phyloP scores from a whole-genome alignment of 1,139 yeast species.

The Meyerozyma smithsonii region DNA sequence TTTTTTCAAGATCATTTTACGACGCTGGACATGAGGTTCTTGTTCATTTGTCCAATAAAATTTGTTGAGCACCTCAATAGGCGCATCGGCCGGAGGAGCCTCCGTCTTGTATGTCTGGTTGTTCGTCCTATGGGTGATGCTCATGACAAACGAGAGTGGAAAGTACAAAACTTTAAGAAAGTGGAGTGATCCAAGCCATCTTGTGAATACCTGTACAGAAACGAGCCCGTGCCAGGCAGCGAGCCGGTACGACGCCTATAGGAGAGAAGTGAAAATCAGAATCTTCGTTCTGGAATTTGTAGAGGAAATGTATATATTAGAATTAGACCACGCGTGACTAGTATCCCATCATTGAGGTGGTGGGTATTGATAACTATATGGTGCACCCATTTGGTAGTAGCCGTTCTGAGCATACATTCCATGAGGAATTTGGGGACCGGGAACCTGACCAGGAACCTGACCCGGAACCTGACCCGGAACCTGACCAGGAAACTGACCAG shows the following conservation, averaged over 20 bases:
- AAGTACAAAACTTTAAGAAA: background rate
- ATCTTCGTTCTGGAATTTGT: no score
- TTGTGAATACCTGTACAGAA: background rate
- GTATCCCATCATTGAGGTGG: background rate
- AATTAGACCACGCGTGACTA: background rate
- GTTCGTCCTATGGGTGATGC: conserved; percentile 33
- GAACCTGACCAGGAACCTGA: background rate
- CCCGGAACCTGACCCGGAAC: background rate
- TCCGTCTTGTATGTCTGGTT: conserved; percentile 31
- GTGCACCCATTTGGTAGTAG: background rate
- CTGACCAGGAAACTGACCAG: background rate
- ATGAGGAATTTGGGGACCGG: background rate
- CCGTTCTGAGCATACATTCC: background rate
- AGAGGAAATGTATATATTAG: no score
- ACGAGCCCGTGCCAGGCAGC: background rate
- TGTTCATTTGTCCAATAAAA: conserved; percentile 80
- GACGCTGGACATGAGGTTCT: conserved; percentile 76
- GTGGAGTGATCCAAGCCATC: background rate
- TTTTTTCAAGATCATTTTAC: conserved; percentile 66
- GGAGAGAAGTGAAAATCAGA: no score
- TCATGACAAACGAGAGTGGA: conserved; percentile 7
- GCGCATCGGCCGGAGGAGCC: conserved; percentile 43
- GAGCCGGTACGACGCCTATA: no score
- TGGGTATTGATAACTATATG: background rate
- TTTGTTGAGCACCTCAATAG: conserved; percentile 44